A percentile compares a stretch with the other conserved stretches of the same genome.
Evolutionary conservation across 2,329 filamentous ascomycete species (phyloP).

Genomic region (Fusarium sp.): DNA sequence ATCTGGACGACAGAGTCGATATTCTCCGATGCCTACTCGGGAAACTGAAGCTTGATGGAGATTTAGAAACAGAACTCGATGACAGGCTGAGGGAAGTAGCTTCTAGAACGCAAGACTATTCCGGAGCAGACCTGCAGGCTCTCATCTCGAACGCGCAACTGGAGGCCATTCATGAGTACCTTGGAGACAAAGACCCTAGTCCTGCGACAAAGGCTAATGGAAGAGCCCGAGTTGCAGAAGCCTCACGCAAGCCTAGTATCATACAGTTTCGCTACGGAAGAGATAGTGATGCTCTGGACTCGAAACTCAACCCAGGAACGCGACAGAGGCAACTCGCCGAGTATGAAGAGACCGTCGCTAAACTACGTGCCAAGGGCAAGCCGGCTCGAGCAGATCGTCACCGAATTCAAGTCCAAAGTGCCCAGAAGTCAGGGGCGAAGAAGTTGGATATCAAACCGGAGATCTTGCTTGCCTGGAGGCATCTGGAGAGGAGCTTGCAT

Average conservation of each 20-base stretch:
- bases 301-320: not conserved
- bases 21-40: slow-evolving; percentile 69
- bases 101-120: not conserved
- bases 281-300: not conserved
- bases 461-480: not conserved
- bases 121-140: not conserved
- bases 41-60: not conserved
- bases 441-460: not conserved
- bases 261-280: not conserved
- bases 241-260: not conserved
- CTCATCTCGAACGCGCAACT: not conserved
- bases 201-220: not conserved
- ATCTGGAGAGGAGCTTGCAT: slow-evolving; percentile 1
- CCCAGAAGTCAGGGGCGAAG: not conserved
- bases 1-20: slow-evolving; percentile 82
- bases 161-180: not conserved
- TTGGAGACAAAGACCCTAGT: not conserved
- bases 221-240: not conserved
- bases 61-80: not conserved
- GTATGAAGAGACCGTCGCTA: not conserved
- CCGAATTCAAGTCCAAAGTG: too few species aligned
- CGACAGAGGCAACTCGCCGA: not conserved
- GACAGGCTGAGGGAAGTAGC: not conserved
- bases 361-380: not conserved
- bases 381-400: not conserved